These are phyloP conservation scores for Persicaria maculosa DNA, from an alignment of 148 eudicot species.

Conservation along the genomic window DNA sequence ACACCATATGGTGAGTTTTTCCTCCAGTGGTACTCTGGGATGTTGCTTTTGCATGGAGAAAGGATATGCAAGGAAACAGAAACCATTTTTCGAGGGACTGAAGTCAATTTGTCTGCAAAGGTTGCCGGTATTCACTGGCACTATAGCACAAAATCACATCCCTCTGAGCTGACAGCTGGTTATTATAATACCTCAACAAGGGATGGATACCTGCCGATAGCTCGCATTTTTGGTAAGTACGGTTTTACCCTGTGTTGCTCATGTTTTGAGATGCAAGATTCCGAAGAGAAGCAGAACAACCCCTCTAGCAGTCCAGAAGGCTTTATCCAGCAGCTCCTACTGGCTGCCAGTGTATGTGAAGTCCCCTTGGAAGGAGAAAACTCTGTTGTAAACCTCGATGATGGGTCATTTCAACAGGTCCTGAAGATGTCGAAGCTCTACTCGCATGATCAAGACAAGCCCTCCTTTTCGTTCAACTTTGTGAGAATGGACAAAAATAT, in stretches of 20 bases:
- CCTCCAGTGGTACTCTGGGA: conserved; percentile 46
- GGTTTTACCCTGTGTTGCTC: conserved; percentile 32
- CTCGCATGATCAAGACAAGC: conserved; percentile 24
- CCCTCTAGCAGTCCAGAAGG: conserved; percentile 35
- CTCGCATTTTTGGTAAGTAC: conserved; percentile 34
- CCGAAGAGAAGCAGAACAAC: conserved; percentile 25
- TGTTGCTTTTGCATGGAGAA: conserved; percentile 44
- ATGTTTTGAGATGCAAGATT: conserved; percentile 34
- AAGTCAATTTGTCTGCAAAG: conserved; percentile 25
- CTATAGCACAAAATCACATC: conserved; percentile 6
- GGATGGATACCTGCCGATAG: conserved; percentile 18
- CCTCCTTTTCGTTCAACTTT: conserved; percentile 35
- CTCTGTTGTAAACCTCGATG: conserved; percentile 25
- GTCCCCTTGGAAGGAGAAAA: conserved; percentile 40
- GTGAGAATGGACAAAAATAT: conserved; percentile 39
- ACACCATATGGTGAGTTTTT: conserved; percentile 43
- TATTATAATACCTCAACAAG: conserved; percentile 3
- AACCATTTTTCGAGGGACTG: conserved; percentile 30
- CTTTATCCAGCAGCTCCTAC: conserved; percentile 28
- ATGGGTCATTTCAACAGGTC: conserved; percentile 30
- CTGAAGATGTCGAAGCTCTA: conserved; percentile 34
- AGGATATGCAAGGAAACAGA: conserved; percentile 35
- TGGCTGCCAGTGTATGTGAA: conserved; percentile 29
- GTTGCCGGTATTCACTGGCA: conserved; percentile 9
- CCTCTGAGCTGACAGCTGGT: conserved; percentile 5